Percentiles rank a stretch among this genome's conserved stretches.
These are phyloP conservation scores for Fraxinus nigra DNA, from an alignment of 305 asterid species.

Conservation along the genomic window DNA sequence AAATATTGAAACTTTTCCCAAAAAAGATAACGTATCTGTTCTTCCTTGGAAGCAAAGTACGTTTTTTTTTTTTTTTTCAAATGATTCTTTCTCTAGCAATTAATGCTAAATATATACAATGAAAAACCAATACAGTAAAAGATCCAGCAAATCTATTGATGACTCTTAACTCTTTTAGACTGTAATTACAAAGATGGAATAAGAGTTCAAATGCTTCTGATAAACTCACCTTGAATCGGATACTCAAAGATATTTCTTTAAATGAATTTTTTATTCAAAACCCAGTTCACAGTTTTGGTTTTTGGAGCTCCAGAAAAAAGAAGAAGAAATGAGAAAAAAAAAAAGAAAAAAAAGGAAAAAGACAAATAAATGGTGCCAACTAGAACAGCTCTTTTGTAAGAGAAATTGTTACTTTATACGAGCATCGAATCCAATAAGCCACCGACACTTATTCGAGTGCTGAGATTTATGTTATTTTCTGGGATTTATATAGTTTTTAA, in stretches of 20 bases:
- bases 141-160: not conserved
- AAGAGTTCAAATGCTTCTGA: not conserved
- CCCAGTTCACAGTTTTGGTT: conserved; percentile 11
- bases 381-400: conserved; percentile 22
- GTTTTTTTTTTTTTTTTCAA: too few relatives aligned
- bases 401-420: not conserved
- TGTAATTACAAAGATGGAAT: not conserved
- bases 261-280: not conserved
- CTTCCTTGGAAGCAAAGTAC: not conserved
- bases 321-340: not conserved
- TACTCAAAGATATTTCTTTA: not conserved
- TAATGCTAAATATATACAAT: not conserved
- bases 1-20: not conserved
- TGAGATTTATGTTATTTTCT: conserved; percentile 10
- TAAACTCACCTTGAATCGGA: conserved; percentile 21
- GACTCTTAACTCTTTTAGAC: not conserved
- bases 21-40: not conserved
- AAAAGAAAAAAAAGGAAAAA: not conserved
- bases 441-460: conserved; percentile 38
- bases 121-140: not conserved
- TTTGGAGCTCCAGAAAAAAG: not conserved
- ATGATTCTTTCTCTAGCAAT: not conserved
- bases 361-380: conserved; percentile 11
- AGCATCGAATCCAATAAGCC: conserved; percentile 25
- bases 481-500: not conserved